phyloP scores from a whole-genome alignment of 2,329 filamentous ascomycete species.

The Colletotrichum cordylinicola region DNA sequence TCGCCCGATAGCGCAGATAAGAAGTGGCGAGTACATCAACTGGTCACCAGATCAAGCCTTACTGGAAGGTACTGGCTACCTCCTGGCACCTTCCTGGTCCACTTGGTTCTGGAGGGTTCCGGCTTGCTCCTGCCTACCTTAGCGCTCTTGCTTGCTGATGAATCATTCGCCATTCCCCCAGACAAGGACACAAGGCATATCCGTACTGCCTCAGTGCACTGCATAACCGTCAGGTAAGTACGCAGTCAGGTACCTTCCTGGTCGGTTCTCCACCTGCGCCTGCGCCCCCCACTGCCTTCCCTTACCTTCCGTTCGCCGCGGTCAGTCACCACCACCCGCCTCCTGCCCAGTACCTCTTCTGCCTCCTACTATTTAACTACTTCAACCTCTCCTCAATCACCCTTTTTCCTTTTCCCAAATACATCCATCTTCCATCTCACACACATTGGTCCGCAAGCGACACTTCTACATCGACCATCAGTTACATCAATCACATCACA shows the following conservation, averaged over 20 bases:
- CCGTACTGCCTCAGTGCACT: not conserved
- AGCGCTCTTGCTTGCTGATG: conserved; percentile 33
- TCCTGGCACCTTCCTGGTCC: not conserved
- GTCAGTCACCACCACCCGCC: conserved; percentile 15
- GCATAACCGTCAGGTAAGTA: not conserved
- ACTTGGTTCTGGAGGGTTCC: conserved; percentile 45
- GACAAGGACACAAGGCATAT: conserved; percentile 17
- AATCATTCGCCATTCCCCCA: conserved; percentile 36
- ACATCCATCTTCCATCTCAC: conserved; percentile 12
- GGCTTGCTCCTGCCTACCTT: conserved; percentile 17
- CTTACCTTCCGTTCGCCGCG: conserved; percentile 18
- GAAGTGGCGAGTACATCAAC: not conserved
- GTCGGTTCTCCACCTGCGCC: conserved; percentile 29
- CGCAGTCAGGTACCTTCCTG: conserved; percentile 15
- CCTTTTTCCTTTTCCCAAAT: not conserved
- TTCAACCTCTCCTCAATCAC: not conserved
- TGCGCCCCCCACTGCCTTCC: conserved; percentile 11
- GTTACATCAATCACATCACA: conserved; percentile 24
- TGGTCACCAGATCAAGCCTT: accelerated
- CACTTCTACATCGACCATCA: not conserved
- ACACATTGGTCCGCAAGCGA: not conserved
- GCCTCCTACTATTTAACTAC: conserved; percentile 7
- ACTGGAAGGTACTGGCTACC: not conserved
- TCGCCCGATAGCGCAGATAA: not conserved
- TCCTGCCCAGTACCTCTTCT: not conserved